These are phyloP conservation scores for Psilocybe azurescens DNA, from an alignment of 768 basidiomycete genomes.

Conservation along the genomic window DNA sequence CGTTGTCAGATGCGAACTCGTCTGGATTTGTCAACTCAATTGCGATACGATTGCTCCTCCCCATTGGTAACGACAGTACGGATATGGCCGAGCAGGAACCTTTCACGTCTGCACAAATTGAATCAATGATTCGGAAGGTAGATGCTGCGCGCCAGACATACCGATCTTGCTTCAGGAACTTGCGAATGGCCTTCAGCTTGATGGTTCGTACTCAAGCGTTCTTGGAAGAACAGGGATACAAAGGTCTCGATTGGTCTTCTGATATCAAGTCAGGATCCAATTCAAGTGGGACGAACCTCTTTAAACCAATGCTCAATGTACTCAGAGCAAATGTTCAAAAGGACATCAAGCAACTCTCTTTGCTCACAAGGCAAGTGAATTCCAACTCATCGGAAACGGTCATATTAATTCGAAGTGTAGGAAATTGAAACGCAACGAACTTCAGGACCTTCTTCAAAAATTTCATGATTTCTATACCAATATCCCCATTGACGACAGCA, in stretches of 20 bases:
- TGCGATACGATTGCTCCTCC: not conserved
- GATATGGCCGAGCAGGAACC: slow-evolving; percentile 22
- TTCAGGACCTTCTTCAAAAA: slow-evolving; percentile 41
- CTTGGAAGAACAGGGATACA: slow-evolving; percentile 49
- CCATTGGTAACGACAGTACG: not conserved
- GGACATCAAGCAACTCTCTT: slow-evolving; percentile 49
- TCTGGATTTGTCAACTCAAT: slow-evolving; percentile 23
- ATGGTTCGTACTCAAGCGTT: slow-evolving; percentile 48
- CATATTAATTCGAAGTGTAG: slow-evolving; percentile 19
- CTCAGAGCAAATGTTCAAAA: slow-evolving; percentile 49
- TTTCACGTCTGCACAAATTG: slow-evolving; percentile 30
- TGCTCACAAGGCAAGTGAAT: slow-evolving; percentile 51
- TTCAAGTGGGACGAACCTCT: slow-evolving; percentile 15
- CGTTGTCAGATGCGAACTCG: slow-evolving; percentile 15
- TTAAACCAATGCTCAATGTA: slow-evolving; percentile 49
- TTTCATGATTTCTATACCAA: slow-evolving; percentile 33
- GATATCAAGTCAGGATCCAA: slow-evolving; percentile 20
- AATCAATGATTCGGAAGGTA: slow-evolving; percentile 36
- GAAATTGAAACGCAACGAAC: slow-evolving; percentile 44
- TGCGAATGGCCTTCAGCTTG: slow-evolving; percentile 56
- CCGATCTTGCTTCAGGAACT: slow-evolving; percentile 12
- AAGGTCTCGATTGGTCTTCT: slow-evolving; percentile 37
- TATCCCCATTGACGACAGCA: slow-evolving; percentile 30
- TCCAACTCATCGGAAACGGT: not conserved
- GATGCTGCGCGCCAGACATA: slow-evolving; percentile 39